These are phyloP conservation scores for Talaromyces adpressus DNA, from an alignment of 495 filamentous ascomycete species.

Conservation along the genomic window DNA sequence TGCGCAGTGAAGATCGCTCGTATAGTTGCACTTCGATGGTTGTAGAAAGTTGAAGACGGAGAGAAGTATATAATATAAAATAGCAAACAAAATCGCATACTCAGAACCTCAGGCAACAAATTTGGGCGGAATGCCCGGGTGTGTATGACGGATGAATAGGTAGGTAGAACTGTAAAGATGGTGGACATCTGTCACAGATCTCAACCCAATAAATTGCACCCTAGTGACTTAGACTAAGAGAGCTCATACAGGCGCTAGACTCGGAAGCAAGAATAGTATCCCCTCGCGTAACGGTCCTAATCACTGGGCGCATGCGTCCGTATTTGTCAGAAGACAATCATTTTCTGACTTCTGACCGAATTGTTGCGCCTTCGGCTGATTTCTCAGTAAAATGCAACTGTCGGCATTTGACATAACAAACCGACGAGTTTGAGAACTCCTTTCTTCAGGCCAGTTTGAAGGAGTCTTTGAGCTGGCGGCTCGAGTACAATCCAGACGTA, in stretches of 20 bases:
- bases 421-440: background rate
- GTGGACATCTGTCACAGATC: background rate
- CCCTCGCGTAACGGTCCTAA: background rate
- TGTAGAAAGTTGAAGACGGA: background rate
- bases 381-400: background rate
- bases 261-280: background rate
- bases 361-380: background rate
- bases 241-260: background rate
- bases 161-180: background rate
- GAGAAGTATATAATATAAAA: background rate
- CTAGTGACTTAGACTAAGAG: background rate
- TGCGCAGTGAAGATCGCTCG: background rate
- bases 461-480: too few species aligned
- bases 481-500: background rate
- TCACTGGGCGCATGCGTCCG: background rate
- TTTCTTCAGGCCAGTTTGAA: background rate
- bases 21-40: background rate
- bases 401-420: background rate
- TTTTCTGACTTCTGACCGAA: background rate
- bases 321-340: background rate
- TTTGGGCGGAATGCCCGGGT: background rate
- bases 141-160: background rate
- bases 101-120: background rate
- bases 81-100: background rate
- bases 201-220: background rate